These are phyloP conservation scores for Saccharomycopsis sp. DNA, from an alignment of 805 yeast species.

Conservation along the genomic window DNA sequence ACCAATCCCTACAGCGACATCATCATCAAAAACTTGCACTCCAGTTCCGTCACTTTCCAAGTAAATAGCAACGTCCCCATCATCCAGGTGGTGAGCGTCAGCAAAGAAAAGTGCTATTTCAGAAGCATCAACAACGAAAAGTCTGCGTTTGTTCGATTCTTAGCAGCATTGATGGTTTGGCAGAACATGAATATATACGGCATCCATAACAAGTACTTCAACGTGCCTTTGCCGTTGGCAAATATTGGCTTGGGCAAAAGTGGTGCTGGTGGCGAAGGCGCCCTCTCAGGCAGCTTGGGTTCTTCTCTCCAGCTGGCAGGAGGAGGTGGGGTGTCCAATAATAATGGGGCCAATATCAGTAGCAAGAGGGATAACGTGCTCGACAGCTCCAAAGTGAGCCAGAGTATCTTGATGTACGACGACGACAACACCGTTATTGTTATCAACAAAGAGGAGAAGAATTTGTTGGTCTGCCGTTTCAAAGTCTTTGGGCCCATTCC, in stretches of 20 bases:
- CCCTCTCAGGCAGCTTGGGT: too few relatives aligned
- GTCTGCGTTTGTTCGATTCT: constrained; percentile 31
- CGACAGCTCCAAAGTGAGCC: too few relatives aligned
- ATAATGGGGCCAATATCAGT: neutral
- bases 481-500: constrained; percentile 58
- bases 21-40: constrained; percentile 25
- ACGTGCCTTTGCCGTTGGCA: constrained; percentile 27
- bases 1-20: constrained; percentile 17
- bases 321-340: too few relatives aligned
- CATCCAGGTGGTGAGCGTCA: constrained; percentile 25
- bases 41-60: constrained; percentile 25
- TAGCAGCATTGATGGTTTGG: constrained; percentile 47
- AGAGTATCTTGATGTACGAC: constrained; percentile 22
- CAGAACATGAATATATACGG: constrained; percentile 45
- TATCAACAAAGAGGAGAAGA: constrained; percentile 27
- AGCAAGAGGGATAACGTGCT: neutral
- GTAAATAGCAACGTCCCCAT: constrained; percentile 28
- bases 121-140: constrained; percentile 7
- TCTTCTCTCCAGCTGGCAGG: neutral
- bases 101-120: constrained; percentile 14
- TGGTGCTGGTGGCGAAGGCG: neutral
- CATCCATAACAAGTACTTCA: constrained; percentile 42
- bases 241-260: constrained; percentile 1
- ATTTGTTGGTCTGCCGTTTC: constrained; percentile 52
- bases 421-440: constrained; percentile 18